phyloP scores from a whole-genome alignment of 1,139 yeast species.

The Saccharomycopsis hybrid region DNA sequence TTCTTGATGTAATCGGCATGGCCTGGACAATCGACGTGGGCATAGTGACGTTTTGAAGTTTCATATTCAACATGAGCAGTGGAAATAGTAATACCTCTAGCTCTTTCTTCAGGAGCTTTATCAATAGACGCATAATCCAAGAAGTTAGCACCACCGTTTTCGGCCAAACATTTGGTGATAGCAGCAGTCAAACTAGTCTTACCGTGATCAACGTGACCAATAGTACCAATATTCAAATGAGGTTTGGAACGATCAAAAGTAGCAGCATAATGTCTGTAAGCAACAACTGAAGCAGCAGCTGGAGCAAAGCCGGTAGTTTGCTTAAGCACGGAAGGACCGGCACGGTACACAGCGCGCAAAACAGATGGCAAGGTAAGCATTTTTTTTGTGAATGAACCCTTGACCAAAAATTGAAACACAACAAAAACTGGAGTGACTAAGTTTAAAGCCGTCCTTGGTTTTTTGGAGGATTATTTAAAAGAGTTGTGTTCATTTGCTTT shows the following conservation, averaged over 20 bases:
- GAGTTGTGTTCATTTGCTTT: too few relatives aligned
- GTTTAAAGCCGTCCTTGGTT: too few relatives aligned
- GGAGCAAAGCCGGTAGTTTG: neutral
- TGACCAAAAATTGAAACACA: too few relatives aligned
- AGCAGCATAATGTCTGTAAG: conserved; percentile 37
- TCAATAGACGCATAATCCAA: conserved; percentile 91
- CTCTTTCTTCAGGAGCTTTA: conserved; percentile 99
- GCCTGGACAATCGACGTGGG: conserved; percentile 93
- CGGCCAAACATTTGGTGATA: conserved; percentile 88
- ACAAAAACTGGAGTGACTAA: too few relatives aligned
- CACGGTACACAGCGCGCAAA: conserved; percentile 5
- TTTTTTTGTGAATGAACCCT: too few relatives aligned
- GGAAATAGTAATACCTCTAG: conserved; percentile 98
- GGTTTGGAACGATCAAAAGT: conserved; percentile 90
- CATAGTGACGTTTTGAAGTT: conserved; percentile 87
- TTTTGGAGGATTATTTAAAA: too few relatives aligned
- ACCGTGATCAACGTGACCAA: conserved; percentile 97
- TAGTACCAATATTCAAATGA: conserved; percentile 93
- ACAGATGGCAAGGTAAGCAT: neutral
- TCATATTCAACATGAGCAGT: conserved; percentile 96
- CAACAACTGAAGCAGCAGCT: conserved; percentile 1
- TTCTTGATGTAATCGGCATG: conserved; percentile 98
- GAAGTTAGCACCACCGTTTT: conserved; percentile 86
- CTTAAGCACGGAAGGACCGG: conserved; percentile 3
- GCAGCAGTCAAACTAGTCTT: conserved; percentile 98